A percentile compares a stretch with the other conserved stretches of the same genome.
These are phyloP conservation scores for Hypoxylon fuscum DNA, from an alignment of 495 filamentous ascomycete species.

Conservation along the genomic window DNA sequence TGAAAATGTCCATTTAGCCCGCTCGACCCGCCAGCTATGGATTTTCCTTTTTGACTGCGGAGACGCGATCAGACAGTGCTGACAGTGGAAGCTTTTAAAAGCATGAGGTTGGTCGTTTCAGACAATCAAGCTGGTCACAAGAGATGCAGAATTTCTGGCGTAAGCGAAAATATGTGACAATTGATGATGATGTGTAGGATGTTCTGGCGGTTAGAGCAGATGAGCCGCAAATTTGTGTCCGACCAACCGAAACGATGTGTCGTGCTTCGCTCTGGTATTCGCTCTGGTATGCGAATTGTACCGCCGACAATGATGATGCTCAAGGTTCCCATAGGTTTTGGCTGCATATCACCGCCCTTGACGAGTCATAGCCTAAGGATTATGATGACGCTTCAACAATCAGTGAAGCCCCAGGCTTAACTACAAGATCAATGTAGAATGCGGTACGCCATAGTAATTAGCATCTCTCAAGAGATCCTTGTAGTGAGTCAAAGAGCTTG, in stretches of 20 bases:
- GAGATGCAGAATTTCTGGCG: neutral
- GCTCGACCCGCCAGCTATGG: constrained; percentile 1
- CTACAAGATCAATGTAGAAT: too few relatives aligned
- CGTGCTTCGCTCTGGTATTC: neutral
- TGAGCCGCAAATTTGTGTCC: neutral
- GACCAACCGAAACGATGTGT: neutral
- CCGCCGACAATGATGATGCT: neutral
- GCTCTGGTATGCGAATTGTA: too few relatives aligned
- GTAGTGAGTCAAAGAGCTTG: too few relatives aligned
- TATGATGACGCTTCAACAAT: too few relatives aligned
- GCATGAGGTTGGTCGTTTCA: constrained; percentile 15
- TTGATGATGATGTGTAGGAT: too few relatives aligned
- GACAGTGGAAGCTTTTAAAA: constrained; percentile 6
- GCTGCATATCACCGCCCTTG: too few relatives aligned
- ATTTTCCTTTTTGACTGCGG: constrained; percentile 2
- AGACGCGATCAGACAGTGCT: constrained; percentile 17
- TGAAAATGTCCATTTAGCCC: constrained; percentile 7
- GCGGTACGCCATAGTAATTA: too few relatives aligned
- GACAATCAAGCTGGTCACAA: neutral
- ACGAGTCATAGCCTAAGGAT: too few relatives aligned
- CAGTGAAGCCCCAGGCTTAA: too few relatives aligned
- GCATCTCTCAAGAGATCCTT: too few relatives aligned
- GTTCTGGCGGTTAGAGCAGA: neutral
- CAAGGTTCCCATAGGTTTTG: too few relatives aligned
- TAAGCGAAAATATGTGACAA: neutral